Evolutionary conservation across 2,329 filamentous ascomycete species (phyloP).

Genomic region (Coleophoma eucalyptorum): DNA sequence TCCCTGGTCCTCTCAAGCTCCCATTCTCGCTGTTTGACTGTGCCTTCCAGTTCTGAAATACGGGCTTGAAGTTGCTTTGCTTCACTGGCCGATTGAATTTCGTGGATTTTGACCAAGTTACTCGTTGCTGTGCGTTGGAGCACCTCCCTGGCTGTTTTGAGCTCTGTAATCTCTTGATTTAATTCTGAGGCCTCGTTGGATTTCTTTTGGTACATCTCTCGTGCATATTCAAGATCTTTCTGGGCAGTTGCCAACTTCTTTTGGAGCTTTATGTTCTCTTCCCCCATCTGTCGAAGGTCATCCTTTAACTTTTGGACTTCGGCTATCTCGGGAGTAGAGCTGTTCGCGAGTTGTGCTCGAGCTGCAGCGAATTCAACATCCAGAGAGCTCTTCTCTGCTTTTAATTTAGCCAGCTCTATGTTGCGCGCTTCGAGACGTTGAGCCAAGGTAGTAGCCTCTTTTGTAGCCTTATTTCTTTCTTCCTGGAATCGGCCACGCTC

Average conservation of each 20-base stretch:
- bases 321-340: conserved; percentile 32
- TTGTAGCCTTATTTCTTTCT: conserved; percentile 22
- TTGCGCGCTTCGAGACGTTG: conserved; percentile 14
- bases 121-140: conserved; percentile 17
- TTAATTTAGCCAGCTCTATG: conserved; percentile 18
- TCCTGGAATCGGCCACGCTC: conserved; percentile 48
- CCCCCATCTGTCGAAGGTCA: conserved; percentile 23
- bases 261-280: conserved; percentile 16
- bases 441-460: conserved; percentile 10
- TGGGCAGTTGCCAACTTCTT: conserved; percentile 12
- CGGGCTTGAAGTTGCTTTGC: conserved; percentile 13
- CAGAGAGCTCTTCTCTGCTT: conserved; percentile 13
- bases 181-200: conserved; percentile 16
- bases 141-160: conserved; percentile 10
- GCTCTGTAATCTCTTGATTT: conserved; percentile 8
- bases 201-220: conserved; percentile 22
- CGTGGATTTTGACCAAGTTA: conserved; percentile 22
- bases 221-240: conserved; percentile 23
- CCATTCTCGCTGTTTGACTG: conserved; percentile 27
- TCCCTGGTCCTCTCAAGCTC: conserved; percentile 34
- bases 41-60: conserved; percentile 28
- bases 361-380: conserved; percentile 23
- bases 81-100: conserved; percentile 17
- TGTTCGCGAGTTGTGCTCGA: conserved; percentile 16
- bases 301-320: conserved; percentile 36